Percentiles rank a stretch among this genome's conserved stretches.
These are phyloP conservation scores for Neoboletus brunneissimus DNA, from an alignment of 768 basidiomycete genomes.

Conservation along the genomic window DNA sequence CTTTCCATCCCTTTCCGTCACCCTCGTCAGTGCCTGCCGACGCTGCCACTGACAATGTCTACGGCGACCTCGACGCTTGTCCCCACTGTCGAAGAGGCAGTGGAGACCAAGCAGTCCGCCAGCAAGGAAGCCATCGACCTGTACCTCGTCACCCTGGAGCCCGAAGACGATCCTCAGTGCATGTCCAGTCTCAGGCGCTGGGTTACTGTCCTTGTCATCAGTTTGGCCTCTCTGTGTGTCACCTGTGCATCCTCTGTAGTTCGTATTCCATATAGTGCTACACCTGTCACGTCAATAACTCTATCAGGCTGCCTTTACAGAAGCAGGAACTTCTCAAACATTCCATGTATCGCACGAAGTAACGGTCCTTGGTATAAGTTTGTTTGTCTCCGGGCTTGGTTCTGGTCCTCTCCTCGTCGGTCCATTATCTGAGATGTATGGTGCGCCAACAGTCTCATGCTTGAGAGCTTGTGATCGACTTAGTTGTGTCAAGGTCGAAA, in stretches of 20 bases:
- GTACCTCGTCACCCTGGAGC: conserved; percentile 38
- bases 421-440: conserved; percentile 41
- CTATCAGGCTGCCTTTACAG: conserved; percentile 58
- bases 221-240: conserved; percentile 46
- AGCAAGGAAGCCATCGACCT: conserved; percentile 7
- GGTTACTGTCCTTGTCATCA: conserved; percentile 46
- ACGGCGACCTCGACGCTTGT: conserved; percentile 5
- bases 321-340: conserved; percentile 49
- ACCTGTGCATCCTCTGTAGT: conserved; percentile 59
- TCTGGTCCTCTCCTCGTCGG: conserved; percentile 36
- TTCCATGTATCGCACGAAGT: conserved; percentile 56
- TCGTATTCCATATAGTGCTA: conserved; percentile 19
- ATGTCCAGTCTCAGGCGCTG: conserved; percentile 44
- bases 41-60: conserved; percentile 1
- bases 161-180: conserved; percentile 42
- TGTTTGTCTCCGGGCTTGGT: conserved; percentile 43
- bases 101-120: neutral
- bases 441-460: conserved; percentile 4
- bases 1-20: neutral
- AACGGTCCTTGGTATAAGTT: conserved; percentile 45
- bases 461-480: neutral
- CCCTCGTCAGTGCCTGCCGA: neutral
- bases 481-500: conserved; percentile 48
- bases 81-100: conserved; percentile 6
- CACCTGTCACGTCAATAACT: neutral